phyloP scores from a whole-genome alignment of 805 yeast species.

The Wickerhamomyces alni region DNA sequence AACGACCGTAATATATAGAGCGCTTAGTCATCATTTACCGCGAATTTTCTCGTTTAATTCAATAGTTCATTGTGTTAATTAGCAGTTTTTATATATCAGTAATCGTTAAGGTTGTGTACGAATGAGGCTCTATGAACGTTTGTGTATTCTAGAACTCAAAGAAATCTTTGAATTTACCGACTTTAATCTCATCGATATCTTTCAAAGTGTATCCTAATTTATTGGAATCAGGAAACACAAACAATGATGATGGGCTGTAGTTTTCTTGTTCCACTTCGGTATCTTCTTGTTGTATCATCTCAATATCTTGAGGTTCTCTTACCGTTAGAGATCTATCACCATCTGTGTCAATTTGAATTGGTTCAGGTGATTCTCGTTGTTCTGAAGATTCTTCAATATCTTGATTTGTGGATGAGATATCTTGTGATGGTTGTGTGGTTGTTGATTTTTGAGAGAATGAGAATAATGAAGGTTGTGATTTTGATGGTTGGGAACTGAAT shows the following conservation, averaged over 20 bases:
- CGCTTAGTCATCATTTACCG: background rate
- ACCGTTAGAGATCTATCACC: background rate
- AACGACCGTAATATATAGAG: too few relatives aligned
- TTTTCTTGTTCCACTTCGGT: background rate
- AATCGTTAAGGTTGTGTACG: too few relatives aligned
- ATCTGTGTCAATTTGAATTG: too few relatives aligned
- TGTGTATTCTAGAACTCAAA: slow-evolving; percentile 11
- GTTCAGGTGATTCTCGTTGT: too few relatives aligned
- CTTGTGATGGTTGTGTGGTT: background rate
- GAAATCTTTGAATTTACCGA: slow-evolving; percentile 6
- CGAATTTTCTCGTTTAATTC: background rate
- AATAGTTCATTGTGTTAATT: too few relatives aligned
- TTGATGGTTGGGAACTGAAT: background rate
- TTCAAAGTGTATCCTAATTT: slow-evolving; percentile 6
- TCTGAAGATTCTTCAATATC: too few relatives aligned
- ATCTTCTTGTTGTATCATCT: background rate
- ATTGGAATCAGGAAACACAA: slow-evolving; percentile 18
- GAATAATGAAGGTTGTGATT: too few relatives aligned
- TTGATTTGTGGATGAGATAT: background rate
- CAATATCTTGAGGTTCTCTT: background rate
- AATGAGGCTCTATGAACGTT: too few relatives aligned
- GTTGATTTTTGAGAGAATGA: too few relatives aligned
- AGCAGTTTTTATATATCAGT: too few relatives aligned
- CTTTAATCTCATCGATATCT: slow-evolving; percentile 17
- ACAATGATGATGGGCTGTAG: slow-evolving; percentile 8